phyloP scores from a whole-genome alignment of 371 early-diverging fungal genomes.

The Mortierella sp. region DNA sequence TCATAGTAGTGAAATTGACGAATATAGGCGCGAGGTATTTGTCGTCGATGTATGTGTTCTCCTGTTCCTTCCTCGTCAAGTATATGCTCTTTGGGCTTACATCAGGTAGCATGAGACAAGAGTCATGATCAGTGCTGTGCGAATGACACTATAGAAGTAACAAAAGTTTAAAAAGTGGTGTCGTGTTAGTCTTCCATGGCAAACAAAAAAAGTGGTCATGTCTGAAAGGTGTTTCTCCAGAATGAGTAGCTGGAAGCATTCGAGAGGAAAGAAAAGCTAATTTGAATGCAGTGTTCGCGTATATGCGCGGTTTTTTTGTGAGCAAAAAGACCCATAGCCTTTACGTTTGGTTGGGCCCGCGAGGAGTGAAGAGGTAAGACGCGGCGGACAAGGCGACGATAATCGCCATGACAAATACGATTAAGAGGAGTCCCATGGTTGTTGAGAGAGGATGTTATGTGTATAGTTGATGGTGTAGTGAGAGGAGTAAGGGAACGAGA shows the following conservation, averaged over 20 bases:
- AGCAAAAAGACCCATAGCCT: neutral
- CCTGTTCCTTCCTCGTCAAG: neutral
- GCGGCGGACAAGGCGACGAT: conserved; percentile 60
- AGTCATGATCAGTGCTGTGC: conserved; percentile 81
- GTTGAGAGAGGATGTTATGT: neutral
- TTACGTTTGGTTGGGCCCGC: conserved; percentile 76
- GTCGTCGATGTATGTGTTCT: neutral
- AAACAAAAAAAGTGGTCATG: neutral
- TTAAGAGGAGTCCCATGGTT: conserved; percentile 69
- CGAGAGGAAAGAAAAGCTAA: neutral
- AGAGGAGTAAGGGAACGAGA: neutral
- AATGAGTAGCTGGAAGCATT: neutral
- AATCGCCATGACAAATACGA: conserved; percentile 69
- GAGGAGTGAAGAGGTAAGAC: conserved; percentile 68
- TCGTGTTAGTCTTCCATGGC: conserved; percentile 6
- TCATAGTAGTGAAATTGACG: neutral
- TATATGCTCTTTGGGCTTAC: conserved; percentile 59
- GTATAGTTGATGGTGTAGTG: neutral
- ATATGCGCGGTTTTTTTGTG: neutral
- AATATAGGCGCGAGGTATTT: neutral
- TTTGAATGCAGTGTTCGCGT: neutral
- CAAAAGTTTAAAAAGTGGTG: conserved; percentile 1
- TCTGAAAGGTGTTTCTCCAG: neutral
- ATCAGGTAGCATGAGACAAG: conserved; percentile 73
- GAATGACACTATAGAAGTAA: conserved; percentile 64